Conservation (phyloP, 176 grass and related monocot species). For the Eragrostis nindensis region DNA sequence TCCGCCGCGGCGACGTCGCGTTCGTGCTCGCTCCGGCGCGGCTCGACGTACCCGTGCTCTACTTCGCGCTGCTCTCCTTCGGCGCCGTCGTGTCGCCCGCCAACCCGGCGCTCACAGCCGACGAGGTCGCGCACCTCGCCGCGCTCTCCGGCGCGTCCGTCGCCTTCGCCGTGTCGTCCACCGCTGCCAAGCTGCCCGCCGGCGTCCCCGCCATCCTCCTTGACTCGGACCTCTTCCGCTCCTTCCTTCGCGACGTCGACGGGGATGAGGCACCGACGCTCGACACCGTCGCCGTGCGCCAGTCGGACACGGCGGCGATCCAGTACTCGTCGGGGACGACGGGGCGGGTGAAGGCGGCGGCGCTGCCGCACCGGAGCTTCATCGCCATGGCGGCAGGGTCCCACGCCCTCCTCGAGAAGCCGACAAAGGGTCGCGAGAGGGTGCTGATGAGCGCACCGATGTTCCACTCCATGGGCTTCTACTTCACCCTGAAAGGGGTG, state of each 20-base stretch:
- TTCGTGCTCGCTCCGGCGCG: constrained; percentile 56
- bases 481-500: constrained; percentile 29
- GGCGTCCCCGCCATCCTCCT: constrained; percentile 52
- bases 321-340: constrained; percentile 81
- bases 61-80: constrained; percentile 65
- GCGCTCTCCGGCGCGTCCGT: constrained; percentile 57
- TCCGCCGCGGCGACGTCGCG: constrained; percentile 56
- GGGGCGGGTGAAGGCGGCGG: constrained; percentile 64
- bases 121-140: constrained; percentile 59
- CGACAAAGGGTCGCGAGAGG: neutral
- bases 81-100: constrained; percentile 52
- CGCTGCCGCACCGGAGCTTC: constrained; percentile 66
- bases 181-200: constrained; percentile 50
- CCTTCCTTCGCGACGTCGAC: constrained; percentile 2
- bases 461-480: constrained; percentile 80
- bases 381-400: constrained; percentile 44
- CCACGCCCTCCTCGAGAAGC: neutral
- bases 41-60: constrained; percentile 65
- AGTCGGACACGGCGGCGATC: constrained; percentile 65
- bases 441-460: constrained; percentile 42
- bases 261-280: too few relatives aligned
- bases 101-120: constrained; percentile 55
- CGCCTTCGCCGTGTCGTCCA: constrained; percentile 55
- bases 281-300: constrained; percentile 9
- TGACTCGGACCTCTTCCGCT: constrained; percentile 54